phyloP scores from a whole-genome alignment of 2,329 filamentous ascomycete genomes.

The Arthrobotrys pseudoclavata region DNA sequence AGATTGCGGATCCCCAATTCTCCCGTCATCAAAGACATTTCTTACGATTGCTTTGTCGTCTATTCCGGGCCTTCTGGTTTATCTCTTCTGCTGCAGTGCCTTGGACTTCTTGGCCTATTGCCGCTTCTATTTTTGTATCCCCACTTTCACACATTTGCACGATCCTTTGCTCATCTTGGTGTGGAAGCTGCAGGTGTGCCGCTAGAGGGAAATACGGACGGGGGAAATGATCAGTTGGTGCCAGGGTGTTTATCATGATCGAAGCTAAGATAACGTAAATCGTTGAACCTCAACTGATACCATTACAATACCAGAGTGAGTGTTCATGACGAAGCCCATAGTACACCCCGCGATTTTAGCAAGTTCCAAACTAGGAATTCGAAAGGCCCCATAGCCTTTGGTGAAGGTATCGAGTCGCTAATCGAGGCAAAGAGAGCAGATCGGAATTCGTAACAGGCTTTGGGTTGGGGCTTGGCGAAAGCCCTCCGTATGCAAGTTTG shows the following conservation, averaged over 20 bases:
- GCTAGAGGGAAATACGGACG: constrained; percentile 18
- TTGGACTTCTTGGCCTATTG: not conserved
- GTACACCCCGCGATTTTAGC: not conserved
- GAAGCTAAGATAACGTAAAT: constrained; percentile 21
- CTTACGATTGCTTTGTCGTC: not conserved
- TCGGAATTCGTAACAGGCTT: not conserved
- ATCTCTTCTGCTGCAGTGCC: not conserved
- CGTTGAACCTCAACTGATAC: not conserved
- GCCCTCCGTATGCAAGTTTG: not conserved
- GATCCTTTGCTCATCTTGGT: constrained; percentile 1
- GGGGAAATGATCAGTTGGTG: constrained; percentile 10
- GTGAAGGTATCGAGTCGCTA: too few relatives aligned
- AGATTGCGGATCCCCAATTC: too few relatives aligned
- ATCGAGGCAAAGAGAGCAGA: too few relatives aligned
- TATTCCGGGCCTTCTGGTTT: not conserved
- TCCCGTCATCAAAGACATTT: constrained; percentile 1
- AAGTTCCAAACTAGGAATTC: too few relatives aligned
- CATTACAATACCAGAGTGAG: too few relatives aligned
- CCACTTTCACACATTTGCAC: constrained; percentile 5
- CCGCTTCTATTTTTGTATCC: constrained; percentile 21
- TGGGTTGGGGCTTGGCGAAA: not conserved
- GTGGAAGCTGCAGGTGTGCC: constrained; percentile 14
- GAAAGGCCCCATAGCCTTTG: too few relatives aligned
- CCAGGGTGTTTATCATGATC: not conserved
- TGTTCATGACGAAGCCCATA: too few relatives aligned